Conservation (phyloP, 495 filamentous ascomycete genomes). For the Rusavskia elegans region DNA sequence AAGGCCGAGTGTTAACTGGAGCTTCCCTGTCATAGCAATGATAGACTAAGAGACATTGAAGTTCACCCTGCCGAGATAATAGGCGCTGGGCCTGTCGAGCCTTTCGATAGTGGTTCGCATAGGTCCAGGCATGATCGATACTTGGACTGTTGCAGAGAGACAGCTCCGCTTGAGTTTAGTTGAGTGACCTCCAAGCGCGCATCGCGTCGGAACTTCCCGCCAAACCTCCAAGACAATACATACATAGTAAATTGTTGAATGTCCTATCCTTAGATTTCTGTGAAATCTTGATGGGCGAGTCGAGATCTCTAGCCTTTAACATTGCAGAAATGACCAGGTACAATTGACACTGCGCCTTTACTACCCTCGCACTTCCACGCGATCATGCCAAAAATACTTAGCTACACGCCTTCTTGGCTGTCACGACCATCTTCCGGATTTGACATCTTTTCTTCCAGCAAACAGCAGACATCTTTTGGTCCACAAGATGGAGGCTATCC, state of each 20-base stretch:
- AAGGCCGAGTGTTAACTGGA: neutral
- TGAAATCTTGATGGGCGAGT: too few relatives aligned
- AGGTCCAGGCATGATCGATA: conserved; percentile 10
- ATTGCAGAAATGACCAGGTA: too few relatives aligned
- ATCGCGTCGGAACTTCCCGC: too few relatives aligned
- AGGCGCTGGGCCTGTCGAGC: conserved; percentile 78
- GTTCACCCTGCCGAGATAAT: conserved; percentile 62
- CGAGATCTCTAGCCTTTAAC: too few relatives aligned
- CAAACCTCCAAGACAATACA: too few relatives aligned
- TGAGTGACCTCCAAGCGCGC: neutral
- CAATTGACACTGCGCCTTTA: neutral
- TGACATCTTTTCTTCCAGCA: conserved; percentile 43
- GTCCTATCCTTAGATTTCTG: too few relatives aligned
- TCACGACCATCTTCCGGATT: conserved; percentile 57
- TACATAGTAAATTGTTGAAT: too few relatives aligned
- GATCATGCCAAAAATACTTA: conserved; percentile 62
- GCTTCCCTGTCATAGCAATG: neutral
- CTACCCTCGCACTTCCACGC: neutral
- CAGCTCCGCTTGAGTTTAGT: neutral
- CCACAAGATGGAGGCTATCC: conserved; percentile 9
- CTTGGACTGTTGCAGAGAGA: too few relatives aligned
- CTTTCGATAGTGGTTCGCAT: conserved; percentile 60
- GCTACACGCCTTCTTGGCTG: conserved; percentile 73
- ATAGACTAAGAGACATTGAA: neutral
- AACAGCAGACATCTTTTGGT: conserved; percentile 15